Base-by-base conservation (phyloP, 768 basidiomycete genomes). In the Kwoniella botswanensis region DNA sequence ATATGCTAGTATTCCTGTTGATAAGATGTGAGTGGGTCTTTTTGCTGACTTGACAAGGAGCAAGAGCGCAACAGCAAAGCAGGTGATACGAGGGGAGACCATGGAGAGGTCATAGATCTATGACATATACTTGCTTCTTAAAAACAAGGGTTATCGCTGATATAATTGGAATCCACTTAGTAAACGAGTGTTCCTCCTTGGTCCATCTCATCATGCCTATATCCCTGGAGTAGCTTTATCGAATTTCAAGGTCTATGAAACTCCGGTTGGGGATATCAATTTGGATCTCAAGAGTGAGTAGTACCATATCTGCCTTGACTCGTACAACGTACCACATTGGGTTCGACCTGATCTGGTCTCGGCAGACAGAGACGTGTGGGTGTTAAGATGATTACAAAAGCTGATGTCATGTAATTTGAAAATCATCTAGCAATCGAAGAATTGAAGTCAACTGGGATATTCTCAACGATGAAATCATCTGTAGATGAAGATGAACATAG, bases 401-500 rank as follows among this genome's bases (percentile, higher is more conserved):
- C 55, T 56, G 17, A 55, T 55, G 52, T 15, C 12, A 50, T 66
- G 54, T n/a, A 0, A 50, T 41, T 17, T 41, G 52, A n/a, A 29
- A 11, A 12, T 21, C 12, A 15, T 35, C 1, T 73, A 95, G 94
- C 89, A 1, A 89, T 92, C 68, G 81, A 85, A 7, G 88, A 92
- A 74, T 86, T 96, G 22, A 85, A 85, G 35, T 84, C 83, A 2
- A 92, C 91, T 0, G 89, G 89, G 1, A 84, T 89, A 65, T 98
- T 98, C 75, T 86, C 87, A 46, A 84, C 86, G 11, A 90, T 99
- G 88, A 85, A 84, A 18, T 74, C 87, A 2, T 76, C 85, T 1
- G 89, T 89, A 2, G 97, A 99, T 79, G 94, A 94, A 83, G 93
- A 91, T 35, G 97, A 99, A 78, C 97, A 99, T 82, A 95, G 93